Evolutionary conservation across 2,329 filamentous ascomycete species (phyloP).

Genomic region (Curvularia sp.): DNA sequence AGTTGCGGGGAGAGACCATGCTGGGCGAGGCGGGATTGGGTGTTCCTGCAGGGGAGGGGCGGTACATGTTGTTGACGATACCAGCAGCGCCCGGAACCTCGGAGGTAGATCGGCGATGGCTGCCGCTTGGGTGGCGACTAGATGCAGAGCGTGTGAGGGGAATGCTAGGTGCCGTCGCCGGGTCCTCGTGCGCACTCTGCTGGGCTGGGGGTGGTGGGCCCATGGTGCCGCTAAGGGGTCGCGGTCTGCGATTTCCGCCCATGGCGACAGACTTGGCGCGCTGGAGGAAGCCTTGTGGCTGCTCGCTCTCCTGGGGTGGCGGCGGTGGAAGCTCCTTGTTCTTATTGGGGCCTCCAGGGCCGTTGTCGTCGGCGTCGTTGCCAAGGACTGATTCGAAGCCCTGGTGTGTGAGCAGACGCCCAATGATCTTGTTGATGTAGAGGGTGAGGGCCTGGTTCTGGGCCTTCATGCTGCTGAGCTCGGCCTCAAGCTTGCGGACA

Average conservation of each 20-base stretch:
- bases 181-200: slow-evolving; percentile 61
- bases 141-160: slow-evolving; percentile 68
- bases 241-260: slow-evolving; percentile 53
- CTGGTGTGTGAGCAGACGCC: slow-evolving; percentile 89
- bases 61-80: slow-evolving; percentile 90
- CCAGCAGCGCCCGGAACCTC: slow-evolving; percentile 68
- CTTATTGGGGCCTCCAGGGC: slow-evolving; percentile 55
- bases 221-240: slow-evolving; percentile 52
- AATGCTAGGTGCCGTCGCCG: slow-evolving; percentile 77
- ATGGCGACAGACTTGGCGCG: slow-evolving; percentile 66
- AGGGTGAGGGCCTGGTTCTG: slow-evolving; percentile 96
- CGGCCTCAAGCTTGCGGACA: slow-evolving; percentile 74
- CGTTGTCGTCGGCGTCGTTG: slow-evolving; percentile 64
- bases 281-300: slow-evolving; percentile 59
- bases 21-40: slow-evolving; percentile 59
- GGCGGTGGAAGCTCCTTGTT: slow-evolving; percentile 88
- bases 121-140: slow-evolving; percentile 53
- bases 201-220: slow-evolving; percentile 27
- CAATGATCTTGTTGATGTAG: slow-evolving; percentile 99
- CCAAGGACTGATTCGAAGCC: slow-evolving; percentile 95
- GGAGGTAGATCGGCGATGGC: slow-evolving; percentile 53
- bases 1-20: slow-evolving; percentile 48
- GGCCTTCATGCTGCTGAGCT: slow-evolving; percentile 82
- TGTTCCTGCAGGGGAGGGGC: slow-evolving; percentile 55
- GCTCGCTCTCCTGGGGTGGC: slow-evolving; percentile 64